Base-by-base conservation (phyloP, 2,329 filamentous ascomycete genomes). In the Rhinocladiella similis region DNA sequence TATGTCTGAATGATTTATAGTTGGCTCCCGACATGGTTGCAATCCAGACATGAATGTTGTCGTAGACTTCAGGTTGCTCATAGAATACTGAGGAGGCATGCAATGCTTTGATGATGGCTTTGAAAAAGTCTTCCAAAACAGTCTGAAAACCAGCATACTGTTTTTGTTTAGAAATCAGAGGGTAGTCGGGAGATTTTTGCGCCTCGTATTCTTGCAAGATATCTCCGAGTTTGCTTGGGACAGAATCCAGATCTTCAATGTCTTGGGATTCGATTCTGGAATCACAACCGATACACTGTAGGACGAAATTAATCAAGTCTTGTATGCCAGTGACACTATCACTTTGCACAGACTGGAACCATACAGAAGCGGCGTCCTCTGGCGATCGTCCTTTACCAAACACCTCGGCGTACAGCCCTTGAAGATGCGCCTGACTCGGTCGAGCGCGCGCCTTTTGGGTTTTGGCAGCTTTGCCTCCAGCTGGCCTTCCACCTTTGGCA, bases 1-100 rank as follows among this genome's bases (percentile, higher is more conserved):
- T 99, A 73, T 99, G 94, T 62, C 94, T 84, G 73, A 99, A 97
- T 1, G 94, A 91, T 53, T 94, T 86, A 60, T 93, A 86, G 3
- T 85, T 82, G 0, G 91, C 92, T 3, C 91, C 94, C 2, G 93
- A 94, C 88, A 99, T 90, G 57, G 90, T 89, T 38, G 87, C 87
- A 58, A 97, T 80, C 94, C 94, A 99, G 56, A 90, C 82, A 65
- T 91, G 86, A 47, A 97, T 83, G 68, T 96, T 96, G 70, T 97
- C 91, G 67, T 96, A 85, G 49, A 99, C 78, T 27, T 87, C 82
- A 35, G 76, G 73, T 60, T 95, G 88, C 43, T 83, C 85, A 75
- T 96, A 96, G 49, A 99, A 76, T 18, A 90, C 75, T 20, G 89
- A 88, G n/a, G 89, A 89, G 64, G 91, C 86, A 67, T 95, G 90